A percentile compares a stretch with the other conserved stretches of the same genome.
Conservation (phyloP, 2,329 filamentous ascomycete genomes). For the Xylaria sp. region DNA sequence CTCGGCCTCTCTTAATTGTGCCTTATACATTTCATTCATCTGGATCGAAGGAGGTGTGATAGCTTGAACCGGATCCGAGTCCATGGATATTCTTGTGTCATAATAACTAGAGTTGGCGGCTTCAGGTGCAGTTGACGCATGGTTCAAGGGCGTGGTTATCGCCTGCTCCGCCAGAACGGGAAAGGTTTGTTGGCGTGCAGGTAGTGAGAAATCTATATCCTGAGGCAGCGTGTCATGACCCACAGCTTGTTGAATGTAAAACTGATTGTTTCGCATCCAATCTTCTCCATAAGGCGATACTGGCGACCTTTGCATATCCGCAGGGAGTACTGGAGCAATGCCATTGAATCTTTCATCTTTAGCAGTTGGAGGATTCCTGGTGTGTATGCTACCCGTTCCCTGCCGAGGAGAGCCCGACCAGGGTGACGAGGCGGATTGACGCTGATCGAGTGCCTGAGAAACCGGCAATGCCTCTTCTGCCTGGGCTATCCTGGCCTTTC, state of each 20-base stretch:
- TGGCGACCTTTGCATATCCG: slow-evolving; percentile 35
- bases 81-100: slow-evolving; percentile 49
- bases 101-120: slow-evolving; percentile 51
- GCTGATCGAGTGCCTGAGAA: slow-evolving; percentile 33
- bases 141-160: slow-evolving; percentile 35
- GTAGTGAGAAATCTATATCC: slow-evolving; percentile 41
- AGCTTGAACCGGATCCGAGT: slow-evolving; percentile 45
- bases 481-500: slow-evolving; percentile 41
- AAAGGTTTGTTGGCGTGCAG: slow-evolving; percentile 40
- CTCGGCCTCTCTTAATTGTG: slow-evolving; percentile 47
- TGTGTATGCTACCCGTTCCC: slow-evolving; percentile 28
- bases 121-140: slow-evolving; percentile 41
- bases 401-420: slow-evolving; percentile 35
- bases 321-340: slow-evolving; percentile 29
- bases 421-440: slow-evolving; percentile 36
- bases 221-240: slow-evolving; percentile 39
- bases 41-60: slow-evolving; percentile 45
- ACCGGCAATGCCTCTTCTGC: slow-evolving; percentile 39
- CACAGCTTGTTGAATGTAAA: slow-evolving; percentile 34
- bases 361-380: slow-evolving; percentile 33
- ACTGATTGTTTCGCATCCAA: slow-evolving; percentile 39
- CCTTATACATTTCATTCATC: slow-evolving; percentile 49
- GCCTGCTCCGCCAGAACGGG: slow-evolving; percentile 36
- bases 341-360: slow-evolving; percentile 40
- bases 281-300: slow-evolving; percentile 37